Conservation (phyloP, 768 basidiomycete genomes). For the Galerina sulciceps region DNA sequence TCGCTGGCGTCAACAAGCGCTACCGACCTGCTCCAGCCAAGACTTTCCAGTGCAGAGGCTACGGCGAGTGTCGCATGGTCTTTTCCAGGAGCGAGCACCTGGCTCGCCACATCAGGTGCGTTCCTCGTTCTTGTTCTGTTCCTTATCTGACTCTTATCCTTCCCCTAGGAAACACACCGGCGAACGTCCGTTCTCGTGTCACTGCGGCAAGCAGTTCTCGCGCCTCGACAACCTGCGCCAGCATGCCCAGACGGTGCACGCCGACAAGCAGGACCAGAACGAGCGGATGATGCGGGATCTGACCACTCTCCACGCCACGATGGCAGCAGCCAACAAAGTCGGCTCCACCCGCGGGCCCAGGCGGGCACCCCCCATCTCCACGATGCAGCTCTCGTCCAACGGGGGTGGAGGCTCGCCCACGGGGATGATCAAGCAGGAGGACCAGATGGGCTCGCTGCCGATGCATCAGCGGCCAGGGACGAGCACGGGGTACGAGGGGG, state of each 20-base stretch:
- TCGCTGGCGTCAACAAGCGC: conserved; percentile 50
- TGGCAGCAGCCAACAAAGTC: conserved; percentile 64
- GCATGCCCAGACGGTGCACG: conserved; percentile 95
- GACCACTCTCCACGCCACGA: conserved; percentile 79
- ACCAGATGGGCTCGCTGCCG: conserved; percentile 26
- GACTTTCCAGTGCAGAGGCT: conserved; percentile 94
- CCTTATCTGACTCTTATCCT: conserved; percentile 6
- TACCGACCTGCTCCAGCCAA: conserved; percentile 88
- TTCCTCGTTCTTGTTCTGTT: conserved; percentile 15
- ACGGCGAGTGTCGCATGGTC: conserved; percentile 95
- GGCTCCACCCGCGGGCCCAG: conserved; percentile 23
- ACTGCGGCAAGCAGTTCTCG: conserved; percentile 94
- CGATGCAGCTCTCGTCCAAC: conserved; percentile 1
- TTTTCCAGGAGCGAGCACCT: conserved; percentile 96
- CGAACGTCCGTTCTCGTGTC: conserved; percentile 94
- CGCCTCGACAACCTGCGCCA: conserved; percentile 96
- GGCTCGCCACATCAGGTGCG: conserved; percentile 92
- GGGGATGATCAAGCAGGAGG: conserved; percentile 46
- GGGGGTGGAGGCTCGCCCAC: conserved; percentile 15
- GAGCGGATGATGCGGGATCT: conserved; percentile 92
- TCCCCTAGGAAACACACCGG: conserved; percentile 90
- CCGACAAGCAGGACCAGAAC: conserved; percentile 90
- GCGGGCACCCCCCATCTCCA: conserved; percentile 22
- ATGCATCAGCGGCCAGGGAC: conserved; percentile 68
- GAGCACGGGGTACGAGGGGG: conserved; percentile 67